Conservation (phyloP, 257 asterid genomes). For the Scutellaria galericulata region DNA sequence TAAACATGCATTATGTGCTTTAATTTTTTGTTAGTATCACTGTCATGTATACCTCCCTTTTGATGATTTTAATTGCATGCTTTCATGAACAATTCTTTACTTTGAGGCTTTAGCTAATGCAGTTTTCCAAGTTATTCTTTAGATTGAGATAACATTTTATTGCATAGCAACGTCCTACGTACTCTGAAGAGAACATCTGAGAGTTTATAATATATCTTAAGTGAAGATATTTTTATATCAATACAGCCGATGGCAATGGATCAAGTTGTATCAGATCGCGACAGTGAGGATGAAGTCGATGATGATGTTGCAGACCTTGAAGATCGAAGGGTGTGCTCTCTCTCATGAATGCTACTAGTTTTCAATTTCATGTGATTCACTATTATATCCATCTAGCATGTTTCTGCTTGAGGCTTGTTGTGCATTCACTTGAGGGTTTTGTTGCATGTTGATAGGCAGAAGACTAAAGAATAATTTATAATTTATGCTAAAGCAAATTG, state of each 20-base stretch:
- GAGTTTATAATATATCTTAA: conserved; percentile 35
- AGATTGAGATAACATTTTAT: conserved; percentile 9
- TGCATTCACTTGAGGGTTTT: conserved; percentile 32
- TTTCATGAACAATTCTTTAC: background rate
- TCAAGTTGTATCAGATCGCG: conserved; percentile 93
- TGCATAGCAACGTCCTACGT: conserved; percentile 1
- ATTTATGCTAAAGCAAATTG: conserved; percentile 15
- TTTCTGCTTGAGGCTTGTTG: conserved; percentile 31
- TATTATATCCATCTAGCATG: background rate
- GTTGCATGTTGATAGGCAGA: conserved; percentile 22
- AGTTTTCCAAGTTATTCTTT: conserved; percentile 7
- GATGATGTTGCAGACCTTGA: conserved; percentile 99
- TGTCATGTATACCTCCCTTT: conserved; percentile 11
- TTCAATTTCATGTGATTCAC: conserved; percentile 27
- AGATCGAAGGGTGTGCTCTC: conserved; percentile 85
- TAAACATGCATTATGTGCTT: background rate
- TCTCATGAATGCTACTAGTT: conserved; percentile 16
- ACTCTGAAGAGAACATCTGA: conserved; percentile 7
- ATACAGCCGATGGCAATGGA: conserved; percentile 94
- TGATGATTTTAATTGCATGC: conserved; percentile 12
- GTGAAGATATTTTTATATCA: conserved; percentile 22
- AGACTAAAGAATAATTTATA: conserved; percentile 3
- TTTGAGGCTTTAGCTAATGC: conserved; percentile 21
- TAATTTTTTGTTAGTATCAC: conserved; percentile 13
- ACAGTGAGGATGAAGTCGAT: conserved; percentile 99